Conservation (phyloP, 805 yeast genomes). For the Blastobotrys muscicola region DNA sequence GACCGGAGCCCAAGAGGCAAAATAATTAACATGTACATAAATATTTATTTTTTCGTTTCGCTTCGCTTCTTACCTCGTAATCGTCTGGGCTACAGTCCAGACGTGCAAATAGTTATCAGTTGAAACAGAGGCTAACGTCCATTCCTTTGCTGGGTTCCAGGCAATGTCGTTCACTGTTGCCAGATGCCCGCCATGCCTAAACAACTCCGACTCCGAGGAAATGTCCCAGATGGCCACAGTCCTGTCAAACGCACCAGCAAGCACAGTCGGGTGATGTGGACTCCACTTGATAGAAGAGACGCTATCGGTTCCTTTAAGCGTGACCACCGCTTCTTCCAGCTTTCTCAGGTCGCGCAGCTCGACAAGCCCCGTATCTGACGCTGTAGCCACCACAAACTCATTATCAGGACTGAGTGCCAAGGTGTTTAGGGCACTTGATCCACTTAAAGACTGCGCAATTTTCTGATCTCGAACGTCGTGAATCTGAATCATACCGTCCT, state of each 20-base stretch:
- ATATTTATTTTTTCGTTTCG: neutral
- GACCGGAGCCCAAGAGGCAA: slow-evolving; percentile 2
- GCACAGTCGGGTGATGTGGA: slow-evolving; percentile 39
- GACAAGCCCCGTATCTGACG: slow-evolving; percentile 49
- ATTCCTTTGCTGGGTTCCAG: slow-evolving; percentile 69
- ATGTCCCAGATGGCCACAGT: slow-evolving; percentile 27
- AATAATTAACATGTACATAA: neutral
- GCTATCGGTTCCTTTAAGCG: slow-evolving; percentile 33
- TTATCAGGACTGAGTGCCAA: slow-evolving; percentile 52
- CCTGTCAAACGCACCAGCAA: slow-evolving; percentile 62
- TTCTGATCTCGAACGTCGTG: slow-evolving; percentile 42
- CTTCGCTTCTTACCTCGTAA: slow-evolving; percentile 22
- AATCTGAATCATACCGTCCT: slow-evolving; percentile 41
- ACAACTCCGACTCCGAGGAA: slow-evolving; percentile 20
- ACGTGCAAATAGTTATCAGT: slow-evolving; percentile 83
- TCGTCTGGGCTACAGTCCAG: slow-evolving; percentile 55
- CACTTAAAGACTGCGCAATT: slow-evolving; percentile 8
- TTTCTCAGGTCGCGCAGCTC: slow-evolving; percentile 59
- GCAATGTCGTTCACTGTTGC: slow-evolving; percentile 75
- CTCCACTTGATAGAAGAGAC: slow-evolving; percentile 71
- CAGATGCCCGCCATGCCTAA: slow-evolving; percentile 80
- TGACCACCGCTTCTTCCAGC: slow-evolving; percentile 16
- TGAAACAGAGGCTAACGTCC: slow-evolving; percentile 66
- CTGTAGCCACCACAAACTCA: slow-evolving; percentile 53
- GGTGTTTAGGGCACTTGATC: slow-evolving; percentile 40